Percentiles rank a stretch among this genome's conserved stretches.
Conservation (phyloP, 1,284 basidiomycete species). For the Microbotryum intermedium region DNA sequence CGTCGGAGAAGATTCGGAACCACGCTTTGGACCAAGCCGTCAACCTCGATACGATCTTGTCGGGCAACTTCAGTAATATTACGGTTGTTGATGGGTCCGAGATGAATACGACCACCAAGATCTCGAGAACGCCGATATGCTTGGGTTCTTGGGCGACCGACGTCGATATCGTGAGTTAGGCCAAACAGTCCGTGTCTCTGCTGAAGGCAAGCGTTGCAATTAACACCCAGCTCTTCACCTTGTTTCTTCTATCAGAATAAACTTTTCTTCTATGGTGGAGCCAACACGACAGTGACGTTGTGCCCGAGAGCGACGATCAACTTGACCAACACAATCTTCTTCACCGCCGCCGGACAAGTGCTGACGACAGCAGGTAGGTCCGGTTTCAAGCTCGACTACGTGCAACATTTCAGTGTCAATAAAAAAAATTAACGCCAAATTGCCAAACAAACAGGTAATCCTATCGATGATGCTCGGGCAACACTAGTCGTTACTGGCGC, state of each 20-base stretch:
- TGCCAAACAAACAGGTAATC: slow-evolving; percentile 36
- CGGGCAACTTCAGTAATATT: neutral
- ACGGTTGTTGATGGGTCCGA: neutral
- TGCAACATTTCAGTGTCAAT: no score
- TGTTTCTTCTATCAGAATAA: neutral
- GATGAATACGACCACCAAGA: neutral
- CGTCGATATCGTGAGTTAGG: neutral
- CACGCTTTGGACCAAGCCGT: neutral
- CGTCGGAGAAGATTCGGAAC: neutral
- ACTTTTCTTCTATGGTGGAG: slow-evolving; percentile 33
- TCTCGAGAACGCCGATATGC: slow-evolving; percentile 1
- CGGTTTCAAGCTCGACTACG: neutral
- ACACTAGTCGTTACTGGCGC: slow-evolving; percentile 38
- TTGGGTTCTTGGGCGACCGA: neutral
- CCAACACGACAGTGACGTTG: slow-evolving; percentile 42
- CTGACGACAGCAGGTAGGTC: slow-evolving; percentile 38
- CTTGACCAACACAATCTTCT: slow-evolving; percentile 42
- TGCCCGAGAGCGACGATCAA: slow-evolving; percentile 43
- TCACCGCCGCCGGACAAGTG: slow-evolving; percentile 45
- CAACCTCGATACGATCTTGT: no score
- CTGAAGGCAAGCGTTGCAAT: slow-evolving; percentile 26
- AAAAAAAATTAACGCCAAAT: neutral
- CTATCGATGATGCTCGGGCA: slow-evolving; percentile 41
- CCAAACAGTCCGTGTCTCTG: slow-evolving; percentile 27
- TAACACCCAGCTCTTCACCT: slow-evolving; percentile 13